A percentile compares a stretch with the other conserved stretches of the same genome.
phyloP scores from a whole-genome alignment of 225 moss, liverwort and hornwort genomes.

The Sphagnum tenellum region DNA sequence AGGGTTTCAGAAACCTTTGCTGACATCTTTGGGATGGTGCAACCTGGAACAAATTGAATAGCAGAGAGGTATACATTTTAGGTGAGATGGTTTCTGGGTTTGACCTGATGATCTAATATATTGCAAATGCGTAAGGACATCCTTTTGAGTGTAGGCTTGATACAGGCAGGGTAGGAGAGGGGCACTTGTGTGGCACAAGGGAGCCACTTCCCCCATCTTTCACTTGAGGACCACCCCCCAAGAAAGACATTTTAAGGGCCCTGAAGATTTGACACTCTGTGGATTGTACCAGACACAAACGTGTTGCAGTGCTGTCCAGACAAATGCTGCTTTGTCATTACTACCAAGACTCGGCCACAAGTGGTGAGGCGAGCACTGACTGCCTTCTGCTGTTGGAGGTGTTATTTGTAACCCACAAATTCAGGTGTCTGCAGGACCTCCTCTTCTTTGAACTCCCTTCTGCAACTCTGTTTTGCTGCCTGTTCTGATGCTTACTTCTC shows the following conservation, averaged over 20 bases:
- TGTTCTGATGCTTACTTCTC: conserved; percentile 45
- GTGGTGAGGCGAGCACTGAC: conserved; percentile 44
- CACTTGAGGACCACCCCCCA: conserved; percentile 40
- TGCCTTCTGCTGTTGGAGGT: conserved; percentile 55
- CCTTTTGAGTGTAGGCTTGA: too few relatives aligned
- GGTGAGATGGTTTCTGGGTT: too few relatives aligned
- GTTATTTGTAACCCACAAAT: conserved; percentile 56
- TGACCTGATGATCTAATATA: too few relatives aligned
- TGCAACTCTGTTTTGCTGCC: conserved; percentile 40
- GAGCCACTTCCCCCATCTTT: conserved; percentile 44
- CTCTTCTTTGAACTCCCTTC: conserved; percentile 41
- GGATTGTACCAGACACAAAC: conserved; percentile 46
- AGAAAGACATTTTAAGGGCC: conserved; percentile 39
- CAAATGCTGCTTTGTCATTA: conserved; percentile 36
- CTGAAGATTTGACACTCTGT: conserved; percentile 43
- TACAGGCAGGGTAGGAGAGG: conserved; percentile 36
- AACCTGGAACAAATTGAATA: too few relatives aligned
- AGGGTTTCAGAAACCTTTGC: too few relatives aligned
- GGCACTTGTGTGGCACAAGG: conserved; percentile 42
- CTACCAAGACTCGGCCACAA: conserved; percentile 31
- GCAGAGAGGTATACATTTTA: too few relatives aligned
- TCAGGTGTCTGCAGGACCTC: conserved; percentile 48
- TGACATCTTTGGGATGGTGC: too few relatives aligned
- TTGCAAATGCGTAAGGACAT: too few relatives aligned
- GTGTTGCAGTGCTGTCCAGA: conserved; percentile 56